These are phyloP conservation scores for Teratosphaeria pseudoeucalypti DNA, from an alignment of 2,329 filamentous ascomycete species.

Conservation along the genomic window DNA sequence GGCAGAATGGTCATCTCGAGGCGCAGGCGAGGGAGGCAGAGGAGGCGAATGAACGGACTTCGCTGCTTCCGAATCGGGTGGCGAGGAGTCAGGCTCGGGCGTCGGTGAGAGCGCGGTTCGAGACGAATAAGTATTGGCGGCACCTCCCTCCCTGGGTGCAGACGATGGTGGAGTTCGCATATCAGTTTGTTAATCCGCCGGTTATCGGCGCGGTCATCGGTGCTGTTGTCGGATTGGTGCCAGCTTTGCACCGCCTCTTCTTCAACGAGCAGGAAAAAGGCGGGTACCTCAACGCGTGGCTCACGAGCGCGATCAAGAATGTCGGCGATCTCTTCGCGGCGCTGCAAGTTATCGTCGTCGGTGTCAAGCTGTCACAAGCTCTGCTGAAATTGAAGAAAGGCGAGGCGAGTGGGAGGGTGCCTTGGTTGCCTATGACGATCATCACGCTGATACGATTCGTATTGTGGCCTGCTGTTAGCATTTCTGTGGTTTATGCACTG, in stretches of 20 bases:
- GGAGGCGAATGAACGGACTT: constrained; percentile 37
- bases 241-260: constrained; percentile 50
- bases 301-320: constrained; percentile 51
- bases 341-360: constrained; percentile 55
- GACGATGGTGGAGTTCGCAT: constrained; percentile 31
- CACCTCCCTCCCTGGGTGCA: constrained; percentile 30
- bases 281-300: constrained; percentile 56
- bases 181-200: constrained; percentile 50
- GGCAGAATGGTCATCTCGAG: constrained; percentile 19
- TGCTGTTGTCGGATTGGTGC: constrained; percentile 49
- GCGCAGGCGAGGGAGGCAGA: constrained; percentile 19
- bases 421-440: constrained; percentile 43
- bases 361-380: constrained; percentile 52
- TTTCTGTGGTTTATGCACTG: constrained; percentile 45
- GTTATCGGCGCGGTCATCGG: constrained; percentile 51
- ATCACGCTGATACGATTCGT: constrained; percentile 49
- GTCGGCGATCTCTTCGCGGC: constrained; percentile 55
- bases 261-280: constrained; percentile 49
- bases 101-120: constrained; percentile 25
- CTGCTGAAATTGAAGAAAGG: constrained; percentile 38
- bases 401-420: constrained; percentile 33
- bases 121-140: constrained; percentile 26
- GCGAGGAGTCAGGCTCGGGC: constrained; percentile 20
- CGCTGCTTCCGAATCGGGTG: constrained; percentile 38
- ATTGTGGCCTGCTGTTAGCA: constrained; percentile 45